Conservation (phyloP, 2,329 filamentous ascomycete species). For the Pseudopithomyces chartarum region DNA sequence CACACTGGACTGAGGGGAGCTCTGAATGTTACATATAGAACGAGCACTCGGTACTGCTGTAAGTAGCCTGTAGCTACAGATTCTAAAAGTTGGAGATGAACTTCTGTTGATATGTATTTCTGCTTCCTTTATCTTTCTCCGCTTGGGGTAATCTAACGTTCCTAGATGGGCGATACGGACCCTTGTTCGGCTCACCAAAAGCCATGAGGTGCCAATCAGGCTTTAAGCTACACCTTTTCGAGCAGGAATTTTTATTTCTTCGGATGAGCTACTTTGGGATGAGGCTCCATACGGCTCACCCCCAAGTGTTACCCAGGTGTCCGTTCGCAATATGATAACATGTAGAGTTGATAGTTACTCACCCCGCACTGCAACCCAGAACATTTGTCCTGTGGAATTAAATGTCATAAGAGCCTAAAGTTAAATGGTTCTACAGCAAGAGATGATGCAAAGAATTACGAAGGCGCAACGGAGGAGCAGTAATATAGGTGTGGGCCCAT, state of each 20-base stretch:
- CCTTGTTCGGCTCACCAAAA: not conserved
- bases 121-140: not conserved
- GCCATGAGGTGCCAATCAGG: not conserved
- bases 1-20: too few species aligned
- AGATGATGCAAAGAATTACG: too few species aligned
- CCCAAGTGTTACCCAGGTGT: not conserved
- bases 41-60: not conserved
- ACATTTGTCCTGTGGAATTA: too few species aligned
- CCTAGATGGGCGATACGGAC: not conserved
- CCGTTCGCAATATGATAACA: not conserved
- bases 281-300: not conserved
- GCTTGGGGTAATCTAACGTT: not conserved
- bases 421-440: too few species aligned
- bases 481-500: too few species aligned
- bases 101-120: not conserved
- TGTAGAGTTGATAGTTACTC: too few species aligned
- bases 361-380: too few species aligned
- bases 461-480: too few species aligned
- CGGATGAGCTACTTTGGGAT: not conserved
- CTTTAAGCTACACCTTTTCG: not conserved
- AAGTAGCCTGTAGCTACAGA: not conserved
- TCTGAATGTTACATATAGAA: too few species aligned
- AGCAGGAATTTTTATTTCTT: not conserved
- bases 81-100: not conserved
- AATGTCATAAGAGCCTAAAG: too few species aligned